Conservation (phyloP, 1,284 basidiomycete species). For the Pseudozyma pruni region DNA sequence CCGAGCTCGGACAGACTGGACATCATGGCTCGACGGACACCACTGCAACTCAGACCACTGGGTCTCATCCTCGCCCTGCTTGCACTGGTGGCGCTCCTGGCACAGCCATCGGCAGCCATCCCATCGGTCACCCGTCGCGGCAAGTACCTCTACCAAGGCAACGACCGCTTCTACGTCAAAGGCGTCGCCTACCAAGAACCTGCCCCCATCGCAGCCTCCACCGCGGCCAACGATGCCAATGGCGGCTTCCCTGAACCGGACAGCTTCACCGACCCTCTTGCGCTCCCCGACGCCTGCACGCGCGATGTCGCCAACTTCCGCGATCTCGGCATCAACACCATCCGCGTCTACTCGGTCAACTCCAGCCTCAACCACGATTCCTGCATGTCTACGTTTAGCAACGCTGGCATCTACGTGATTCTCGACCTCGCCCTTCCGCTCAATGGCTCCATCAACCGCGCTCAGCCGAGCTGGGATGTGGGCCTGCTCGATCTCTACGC, state of each 20-base stretch:
- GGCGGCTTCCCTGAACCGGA: constrained; percentile 76
- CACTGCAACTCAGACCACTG: constrained; percentile 7
- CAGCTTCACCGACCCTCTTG: constrained; percentile 78
- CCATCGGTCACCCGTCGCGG: constrained; percentile 71
- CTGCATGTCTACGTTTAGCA: constrained; percentile 82
- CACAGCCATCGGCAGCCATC: constrained; percentile 20
- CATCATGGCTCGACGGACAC: constrained; percentile 13
- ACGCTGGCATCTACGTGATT: constrained; percentile 88
- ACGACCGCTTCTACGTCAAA: constrained; percentile 85
- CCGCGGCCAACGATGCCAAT: constrained; percentile 71
- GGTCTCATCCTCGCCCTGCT: constrained; percentile 15
- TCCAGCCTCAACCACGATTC: constrained; percentile 82
- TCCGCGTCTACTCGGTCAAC: constrained; percentile 79
- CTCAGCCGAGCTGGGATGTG: constrained; percentile 81
- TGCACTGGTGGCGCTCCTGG: constrained; percentile 6
- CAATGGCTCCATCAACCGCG: constrained; percentile 86
- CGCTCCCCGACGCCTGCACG: constrained; percentile 76
- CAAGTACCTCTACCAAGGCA: constrained; percentile 80
- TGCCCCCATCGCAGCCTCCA: constrained; percentile 72
- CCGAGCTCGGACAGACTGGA: too few relatives aligned
- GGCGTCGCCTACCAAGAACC: constrained; percentile 90
- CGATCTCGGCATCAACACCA: constrained; percentile 71
- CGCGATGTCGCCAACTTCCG: constrained; percentile 83
- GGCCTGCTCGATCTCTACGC: constrained; percentile 84
- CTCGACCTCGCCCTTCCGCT: constrained; percentile 86